These are phyloP conservation scores for Gliomastix tumulicola DNA, from an alignment of 2,329 filamentous ascomycete genomes.

Conservation along the genomic window DNA sequence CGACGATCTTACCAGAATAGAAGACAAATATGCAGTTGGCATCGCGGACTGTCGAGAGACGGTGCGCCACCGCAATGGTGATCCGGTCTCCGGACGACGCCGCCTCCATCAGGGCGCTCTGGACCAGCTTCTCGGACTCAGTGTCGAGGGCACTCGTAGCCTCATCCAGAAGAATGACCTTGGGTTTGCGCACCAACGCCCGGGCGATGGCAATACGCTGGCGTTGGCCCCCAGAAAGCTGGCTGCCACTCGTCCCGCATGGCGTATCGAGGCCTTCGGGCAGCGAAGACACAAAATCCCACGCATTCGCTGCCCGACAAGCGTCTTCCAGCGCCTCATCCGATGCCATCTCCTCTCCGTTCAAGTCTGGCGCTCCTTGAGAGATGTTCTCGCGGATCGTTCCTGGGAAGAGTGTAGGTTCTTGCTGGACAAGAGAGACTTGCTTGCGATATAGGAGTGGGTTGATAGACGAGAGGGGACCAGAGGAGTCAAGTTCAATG, in stretches of 20 bases:
- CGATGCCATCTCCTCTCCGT: slow-evolving; percentile 10
- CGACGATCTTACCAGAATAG: slow-evolving; percentile 75
- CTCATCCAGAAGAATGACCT: slow-evolving; percentile 87
- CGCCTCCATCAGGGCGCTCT: slow-evolving; percentile 83
- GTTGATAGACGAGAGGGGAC: slow-evolving; percentile 31
- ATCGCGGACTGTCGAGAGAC: slow-evolving; percentile 87
- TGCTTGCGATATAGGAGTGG: slow-evolving; percentile 42
- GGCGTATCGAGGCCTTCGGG: slow-evolving; percentile 46
- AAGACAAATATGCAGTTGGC: slow-evolving; percentile 97
- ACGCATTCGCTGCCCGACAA: slow-evolving; percentile 40
- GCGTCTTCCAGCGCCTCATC: slow-evolving; percentile 32
- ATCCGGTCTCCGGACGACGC: slow-evolving; percentile 54
- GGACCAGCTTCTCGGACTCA: slow-evolving; percentile 87
- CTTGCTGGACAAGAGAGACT: slow-evolving; percentile 51
- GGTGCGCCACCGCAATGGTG: slow-evolving; percentile 93
- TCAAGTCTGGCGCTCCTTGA: slow-evolving; percentile 25
- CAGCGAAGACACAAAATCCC: slow-evolving; percentile 32
- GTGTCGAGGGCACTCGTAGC: slow-evolving; percentile 33
- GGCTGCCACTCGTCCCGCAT: slow-evolving; percentile 57
- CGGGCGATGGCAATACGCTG: slow-evolving; percentile 64
- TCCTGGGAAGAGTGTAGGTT: slow-evolving; percentile 66
- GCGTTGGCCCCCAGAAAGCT: slow-evolving; percentile 61
- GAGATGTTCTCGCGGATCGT: slow-evolving; percentile 82
- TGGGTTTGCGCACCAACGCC: slow-evolving; percentile 80
- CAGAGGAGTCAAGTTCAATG: slow-evolving; percentile 34